phyloP scores from a whole-genome alignment of 257 asterid species.

The Nicotiana attenuata region DNA sequence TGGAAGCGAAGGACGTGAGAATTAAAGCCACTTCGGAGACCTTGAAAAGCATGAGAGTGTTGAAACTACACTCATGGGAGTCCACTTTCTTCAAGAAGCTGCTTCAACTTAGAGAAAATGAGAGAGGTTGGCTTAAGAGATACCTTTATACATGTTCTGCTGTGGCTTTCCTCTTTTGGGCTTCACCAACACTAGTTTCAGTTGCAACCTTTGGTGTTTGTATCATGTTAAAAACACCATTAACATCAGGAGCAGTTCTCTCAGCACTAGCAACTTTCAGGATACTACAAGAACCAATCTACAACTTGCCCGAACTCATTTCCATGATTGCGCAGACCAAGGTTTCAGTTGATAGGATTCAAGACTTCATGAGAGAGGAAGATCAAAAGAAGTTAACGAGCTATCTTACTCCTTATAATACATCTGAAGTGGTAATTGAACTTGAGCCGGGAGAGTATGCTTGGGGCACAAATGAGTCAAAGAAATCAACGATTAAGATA shows the following conservation, averaged over 20 bases:
- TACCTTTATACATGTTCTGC: conserved; percentile 68
- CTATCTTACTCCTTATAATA: conserved; percentile 11
- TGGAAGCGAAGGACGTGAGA: conserved; percentile 78
- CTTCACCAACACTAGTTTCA: conserved; percentile 76
- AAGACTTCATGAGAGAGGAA: conserved; percentile 46
- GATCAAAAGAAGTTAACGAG: conserved; percentile 38
- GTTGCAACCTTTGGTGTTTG: conserved; percentile 74
- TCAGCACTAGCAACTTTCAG: conserved; percentile 87
- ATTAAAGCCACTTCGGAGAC: conserved; percentile 74
- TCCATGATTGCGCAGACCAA: conserved; percentile 79
- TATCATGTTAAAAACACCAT: conserved; percentile 49
- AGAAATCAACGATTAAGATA: conserved; percentile 47
- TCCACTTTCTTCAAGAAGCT: conserved; percentile 43
- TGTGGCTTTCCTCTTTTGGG: conserved; percentile 79
- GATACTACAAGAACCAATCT: conserved; percentile 84
- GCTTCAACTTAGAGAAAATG: conserved; percentile 54
- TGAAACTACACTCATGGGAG: conserved; percentile 87
- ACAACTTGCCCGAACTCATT: conserved; percentile 74
- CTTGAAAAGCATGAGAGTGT: conserved; percentile 66
- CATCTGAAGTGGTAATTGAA: conserved; percentile 49
- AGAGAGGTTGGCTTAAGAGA: conserved; percentile 47
- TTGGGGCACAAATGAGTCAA: conserved; percentile 44
- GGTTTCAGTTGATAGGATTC: conserved; percentile 62
- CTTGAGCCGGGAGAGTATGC: conserved; percentile 63
- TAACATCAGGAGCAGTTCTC: conserved; percentile 68